A percentile compares a stretch with the other conserved stretches of the same genome.
Evolutionary conservation across 768 basidiomycete species (phyloP).

Genomic region (Psilocybe cyanescens): DNA sequence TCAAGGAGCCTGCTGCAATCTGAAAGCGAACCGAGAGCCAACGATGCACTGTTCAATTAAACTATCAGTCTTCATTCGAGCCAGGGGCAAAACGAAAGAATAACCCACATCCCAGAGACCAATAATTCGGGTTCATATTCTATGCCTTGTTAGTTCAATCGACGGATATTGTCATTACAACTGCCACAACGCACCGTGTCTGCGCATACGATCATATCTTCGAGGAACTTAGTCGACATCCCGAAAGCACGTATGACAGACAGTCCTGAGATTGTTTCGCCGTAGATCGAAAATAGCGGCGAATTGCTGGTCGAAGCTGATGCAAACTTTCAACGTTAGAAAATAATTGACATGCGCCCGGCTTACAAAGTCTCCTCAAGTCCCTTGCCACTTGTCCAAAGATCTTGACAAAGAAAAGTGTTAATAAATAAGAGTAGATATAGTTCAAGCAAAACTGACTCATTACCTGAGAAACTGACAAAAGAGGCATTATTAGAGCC

Average conservation of each 20-base stretch:
- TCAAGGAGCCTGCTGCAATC: slow-evolving; percentile 69
- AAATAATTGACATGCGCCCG: no score
- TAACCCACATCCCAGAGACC: slow-evolving; percentile 82
- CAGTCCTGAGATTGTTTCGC: slow-evolving; percentile 47
- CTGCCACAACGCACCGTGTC: slow-evolving; percentile 61
- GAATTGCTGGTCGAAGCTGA: slow-evolving; percentile 39
- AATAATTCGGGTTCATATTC: slow-evolving; percentile 77
- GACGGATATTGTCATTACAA: no score
- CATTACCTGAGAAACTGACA: slow-evolving; percentile 3
- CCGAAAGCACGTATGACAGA: slow-evolving; percentile 79
- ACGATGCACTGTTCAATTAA: slow-evolving; percentile 64
- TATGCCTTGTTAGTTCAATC: slow-evolving; percentile 14
- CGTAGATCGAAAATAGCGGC: slow-evolving; percentile 46
- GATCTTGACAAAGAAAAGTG: slow-evolving; percentile 20
- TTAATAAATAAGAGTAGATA: no score
- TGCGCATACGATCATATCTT: slow-evolving; percentile 81
- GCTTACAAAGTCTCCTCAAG: slow-evolving; percentile 68
- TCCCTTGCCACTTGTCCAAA: slow-evolving; percentile 85
- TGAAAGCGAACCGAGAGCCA: slow-evolving; percentile 87
- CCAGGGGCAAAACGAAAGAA: neutral
- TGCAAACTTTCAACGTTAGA: neutral
- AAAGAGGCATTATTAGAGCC: neutral
- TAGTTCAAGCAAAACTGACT: neutral
- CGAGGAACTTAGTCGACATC: slow-evolving; percentile 81
- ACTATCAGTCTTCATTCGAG: neutral